Percentiles rank a stretch among this genome's conserved stretches.
These are phyloP conservation scores for Kodamaea suecica DNA, from an alignment of 1,139 yeast species.

Conservation along the genomic window DNA sequence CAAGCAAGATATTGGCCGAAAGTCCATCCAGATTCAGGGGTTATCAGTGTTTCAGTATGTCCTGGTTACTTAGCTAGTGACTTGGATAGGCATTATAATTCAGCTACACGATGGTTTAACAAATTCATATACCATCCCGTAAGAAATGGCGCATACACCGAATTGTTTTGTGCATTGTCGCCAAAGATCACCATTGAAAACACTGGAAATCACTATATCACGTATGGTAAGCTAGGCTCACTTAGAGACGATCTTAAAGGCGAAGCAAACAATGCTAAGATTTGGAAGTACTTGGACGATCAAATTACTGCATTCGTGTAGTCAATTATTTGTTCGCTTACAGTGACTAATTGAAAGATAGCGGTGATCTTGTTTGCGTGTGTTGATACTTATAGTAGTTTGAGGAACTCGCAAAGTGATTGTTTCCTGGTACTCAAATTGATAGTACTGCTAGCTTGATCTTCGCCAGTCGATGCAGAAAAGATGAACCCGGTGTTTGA, in stretches of 20 bases:
- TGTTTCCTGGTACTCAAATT: too few species aligned
- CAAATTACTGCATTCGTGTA: neutral
- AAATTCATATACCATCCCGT: slow-evolving; percentile 5
- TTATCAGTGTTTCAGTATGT: slow-evolving; percentile 39
- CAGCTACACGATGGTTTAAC: neutral
- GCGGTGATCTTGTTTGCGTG: too few species aligned
- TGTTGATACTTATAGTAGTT: too few species aligned
- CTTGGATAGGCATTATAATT: slow-evolving; percentile 28
- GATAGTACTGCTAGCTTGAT: too few species aligned
- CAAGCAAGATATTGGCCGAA: slow-evolving; percentile 44
- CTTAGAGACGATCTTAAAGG: slow-evolving; percentile 10
- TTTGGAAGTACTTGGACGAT: slow-evolving; percentile 7
- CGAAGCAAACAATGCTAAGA: slow-evolving; percentile 4
- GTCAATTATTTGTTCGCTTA: too few species aligned
- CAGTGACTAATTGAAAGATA: too few species aligned
- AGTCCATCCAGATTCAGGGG: slow-evolving; percentile 24
- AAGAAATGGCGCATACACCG: slow-evolving; percentile 22
- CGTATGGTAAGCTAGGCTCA: slow-evolving; percentile 9
- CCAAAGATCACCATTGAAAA: slow-evolving; percentile 14
- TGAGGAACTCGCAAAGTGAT: too few species aligned
- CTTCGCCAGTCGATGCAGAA: too few species aligned
- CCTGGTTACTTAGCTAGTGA: slow-evolving; percentile 49
- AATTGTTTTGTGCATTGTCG: slow-evolving; percentile 22
- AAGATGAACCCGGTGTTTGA: too few species aligned
- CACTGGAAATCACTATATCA: slow-evolving; percentile 9